phyloP scores from a whole-genome alignment of 257 asterid species.

The Solanum megistacrolobum region DNA sequence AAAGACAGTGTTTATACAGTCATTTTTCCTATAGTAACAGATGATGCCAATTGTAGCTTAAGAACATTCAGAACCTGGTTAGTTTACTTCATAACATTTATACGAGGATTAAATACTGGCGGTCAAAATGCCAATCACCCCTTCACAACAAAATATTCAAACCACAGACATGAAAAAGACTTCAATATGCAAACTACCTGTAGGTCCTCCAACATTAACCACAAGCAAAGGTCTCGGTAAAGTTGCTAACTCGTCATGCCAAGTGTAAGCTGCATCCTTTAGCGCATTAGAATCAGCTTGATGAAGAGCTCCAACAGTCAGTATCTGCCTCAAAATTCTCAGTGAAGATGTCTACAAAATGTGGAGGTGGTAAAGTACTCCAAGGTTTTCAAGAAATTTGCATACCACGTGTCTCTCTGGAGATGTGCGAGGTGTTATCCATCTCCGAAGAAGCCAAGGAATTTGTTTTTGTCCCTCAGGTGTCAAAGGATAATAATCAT shows the following conservation, averaged over 20 bases:
- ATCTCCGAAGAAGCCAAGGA: constrained; percentile 58
- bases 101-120: background rate
- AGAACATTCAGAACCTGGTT: background rate
- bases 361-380: background rate
- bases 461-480: constrained; percentile 64
- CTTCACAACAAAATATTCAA: background rate
- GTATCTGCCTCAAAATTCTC: constrained; percentile 35
- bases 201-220: constrained; percentile 81
- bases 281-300: constrained; percentile 58
- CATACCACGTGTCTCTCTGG: constrained; percentile 72
- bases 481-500: constrained; percentile 70
- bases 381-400: constrained; percentile 5
- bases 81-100: background rate
- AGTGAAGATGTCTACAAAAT: constrained; percentile 9
- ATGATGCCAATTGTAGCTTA: background rate
- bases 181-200: constrained; percentile 37
- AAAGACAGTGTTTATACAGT: background rate
- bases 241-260: constrained; percentile 58
- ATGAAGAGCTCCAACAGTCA: constrained; percentile 85
- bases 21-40: background rate
- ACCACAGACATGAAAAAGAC: background rate
- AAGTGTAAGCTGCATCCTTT: constrained; percentile 53
- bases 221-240: constrained; percentile 70
- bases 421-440: constrained; percentile 67
- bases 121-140: background rate